phyloP scores from a whole-genome alignment of 352 stramenopile species.

The Phytopythium oedochilum region DNA sequence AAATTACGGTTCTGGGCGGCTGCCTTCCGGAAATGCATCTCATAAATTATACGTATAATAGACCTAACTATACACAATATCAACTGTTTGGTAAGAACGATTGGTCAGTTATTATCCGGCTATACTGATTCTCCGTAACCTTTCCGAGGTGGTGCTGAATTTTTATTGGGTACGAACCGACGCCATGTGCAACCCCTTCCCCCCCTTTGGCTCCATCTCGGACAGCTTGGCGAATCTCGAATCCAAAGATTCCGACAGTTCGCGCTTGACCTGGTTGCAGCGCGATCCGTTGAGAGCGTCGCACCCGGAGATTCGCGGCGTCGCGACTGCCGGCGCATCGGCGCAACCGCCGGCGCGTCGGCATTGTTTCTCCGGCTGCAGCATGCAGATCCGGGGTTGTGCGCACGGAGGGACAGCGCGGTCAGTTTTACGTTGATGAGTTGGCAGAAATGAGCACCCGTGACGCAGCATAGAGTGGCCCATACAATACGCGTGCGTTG shows the following conservation, averaged over 20 bases:
- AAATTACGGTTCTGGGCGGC: neutral
- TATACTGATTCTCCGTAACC: neutral
- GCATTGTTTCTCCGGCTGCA: too few relatives aligned
- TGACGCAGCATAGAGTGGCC: too few relatives aligned
- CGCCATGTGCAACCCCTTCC: neutral
- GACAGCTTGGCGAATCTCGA: constrained; percentile 1
- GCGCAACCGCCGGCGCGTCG: neutral
- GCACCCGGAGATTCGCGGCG: neutral
- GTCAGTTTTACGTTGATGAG: neutral
- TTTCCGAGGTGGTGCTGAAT: neutral
- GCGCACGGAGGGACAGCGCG: neutral
- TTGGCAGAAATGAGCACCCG: neutral
- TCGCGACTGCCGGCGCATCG: too few relatives aligned
- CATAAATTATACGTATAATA: too few relatives aligned
- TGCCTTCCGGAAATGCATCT: too few relatives aligned
- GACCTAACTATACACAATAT: neutral
- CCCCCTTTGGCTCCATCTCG: constrained; percentile 1
- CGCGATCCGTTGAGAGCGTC: neutral
- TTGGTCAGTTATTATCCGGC: neutral
- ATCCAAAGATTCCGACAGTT: neutral
- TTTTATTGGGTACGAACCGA: constrained; percentile 5
- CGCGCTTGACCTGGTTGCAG: neutral
- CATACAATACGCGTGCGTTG: too few relatives aligned
- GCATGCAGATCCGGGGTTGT: neutral
- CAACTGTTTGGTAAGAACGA: too few relatives aligned